Evolutionary conservation across 805 yeast genomes (phyloP), one percentile per base, ranked within the genome.

Genomic region (Torulaspora indica): DNA sequence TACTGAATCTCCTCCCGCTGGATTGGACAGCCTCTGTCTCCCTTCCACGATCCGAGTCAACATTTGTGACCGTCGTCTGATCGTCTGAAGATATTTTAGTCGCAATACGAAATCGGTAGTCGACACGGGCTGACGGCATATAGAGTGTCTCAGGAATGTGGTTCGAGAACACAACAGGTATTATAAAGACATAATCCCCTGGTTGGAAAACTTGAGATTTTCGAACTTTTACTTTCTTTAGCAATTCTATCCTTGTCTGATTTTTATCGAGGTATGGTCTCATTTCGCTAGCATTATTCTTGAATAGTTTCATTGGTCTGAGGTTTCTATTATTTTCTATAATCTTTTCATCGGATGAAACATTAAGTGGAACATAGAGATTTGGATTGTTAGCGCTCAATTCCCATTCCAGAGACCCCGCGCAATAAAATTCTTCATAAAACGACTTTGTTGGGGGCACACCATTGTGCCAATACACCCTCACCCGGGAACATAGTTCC

Each of bases 141-240:
- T 43, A 70, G 30, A 40, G 68, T 3, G 54, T 37, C 41, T 85
- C 86, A 0, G 91, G 85, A 1, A 82, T 74, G 44, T 72, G 73
- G 20, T 77, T 70, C 0, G 87, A 83, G 41, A 82, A 73, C 5
- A 77, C 61, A 0, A 80, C 67, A 0, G 93, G 91, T 5, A 84
- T 60, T 14, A 81, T 59, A 55, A 82, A 85, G 2, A 84, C 74
- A 56, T 85, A 85, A 52, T 81, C 76, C 17, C 95, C 95, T 1
- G 90, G 78, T 49, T 74, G 74, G 49, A 61, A 61, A 12, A 33
- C 24, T 24, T 32, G 43, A 18, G 40, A 29, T 20, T 38, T 43
- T 34, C 31, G 27, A 4, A 39, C 24, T 22, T 46, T 35, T 12
- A 49, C 22, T 23, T 45, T 40, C 8, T 38, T 46, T 15, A 52